These are phyloP conservation scores for Backusella mclennaniae DNA, from an alignment of 192 early-diverging fungal species.

Conservation along the genomic window DNA sequence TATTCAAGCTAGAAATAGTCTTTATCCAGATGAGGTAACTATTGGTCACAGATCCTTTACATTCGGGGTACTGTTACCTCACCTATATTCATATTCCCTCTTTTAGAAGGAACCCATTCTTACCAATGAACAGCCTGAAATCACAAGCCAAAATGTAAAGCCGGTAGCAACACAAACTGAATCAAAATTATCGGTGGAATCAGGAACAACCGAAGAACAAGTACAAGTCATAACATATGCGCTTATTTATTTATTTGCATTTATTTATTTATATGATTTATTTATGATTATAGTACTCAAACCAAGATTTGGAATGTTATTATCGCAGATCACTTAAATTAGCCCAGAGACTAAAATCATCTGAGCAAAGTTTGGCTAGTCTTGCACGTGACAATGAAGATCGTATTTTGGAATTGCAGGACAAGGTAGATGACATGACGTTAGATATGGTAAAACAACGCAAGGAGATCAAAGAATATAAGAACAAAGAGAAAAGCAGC, in stretches of 20 bases:
- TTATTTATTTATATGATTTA: not conserved
- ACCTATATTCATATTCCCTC: not conserved
- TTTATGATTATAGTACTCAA: not conserved
- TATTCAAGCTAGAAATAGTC: not conserved
- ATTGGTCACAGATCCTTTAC: not conserved
- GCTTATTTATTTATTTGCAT: not conserved
- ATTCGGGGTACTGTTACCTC: slow-evolving; percentile 3
- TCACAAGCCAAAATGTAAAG: not conserved
- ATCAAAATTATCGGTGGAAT: not conserved
- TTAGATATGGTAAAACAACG: slow-evolving; percentile 32
- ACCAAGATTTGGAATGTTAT: slow-evolving; percentile 25
- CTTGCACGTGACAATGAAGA: slow-evolving; percentile 44
- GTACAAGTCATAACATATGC: not conserved
- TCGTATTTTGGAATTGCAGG: slow-evolving; percentile 37
- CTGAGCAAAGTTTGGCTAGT: slow-evolving; percentile 36
- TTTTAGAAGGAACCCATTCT: slow-evolving; percentile 1
- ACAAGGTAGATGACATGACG: slow-evolving; percentile 43
- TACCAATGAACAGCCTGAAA: not conserved
- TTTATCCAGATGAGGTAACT: not conserved
- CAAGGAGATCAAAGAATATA: slow-evolving; percentile 39
- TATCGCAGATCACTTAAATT: slow-evolving; percentile 37
- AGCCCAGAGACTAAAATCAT: slow-evolving; percentile 38
- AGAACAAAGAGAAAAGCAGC: slow-evolving; percentile 41
- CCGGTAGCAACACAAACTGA: not conserved
- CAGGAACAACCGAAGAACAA: not conserved